phyloP scores from a whole-genome alignment of 352 stramenopile species.

The Globisporangium iwayamae region DNA sequence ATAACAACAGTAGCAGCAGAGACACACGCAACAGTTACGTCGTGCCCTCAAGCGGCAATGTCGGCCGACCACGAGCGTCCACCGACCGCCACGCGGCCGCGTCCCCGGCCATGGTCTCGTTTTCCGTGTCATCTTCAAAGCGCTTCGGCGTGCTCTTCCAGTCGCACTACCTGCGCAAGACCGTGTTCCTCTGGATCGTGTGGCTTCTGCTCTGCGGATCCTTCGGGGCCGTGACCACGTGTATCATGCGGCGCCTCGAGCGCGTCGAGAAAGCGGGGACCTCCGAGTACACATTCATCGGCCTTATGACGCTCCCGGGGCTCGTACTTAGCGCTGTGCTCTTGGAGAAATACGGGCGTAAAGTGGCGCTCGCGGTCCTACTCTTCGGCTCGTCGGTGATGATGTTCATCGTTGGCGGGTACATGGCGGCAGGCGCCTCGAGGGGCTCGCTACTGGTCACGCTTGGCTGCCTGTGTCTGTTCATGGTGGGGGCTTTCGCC shows the following conservation, averaged over 20 bases:
- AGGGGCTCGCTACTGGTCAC: constrained; percentile 14
- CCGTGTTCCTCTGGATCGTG: constrained; percentile 43
- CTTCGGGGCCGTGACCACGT: constrained; percentile 24
- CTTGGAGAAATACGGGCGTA: constrained; percentile 33
- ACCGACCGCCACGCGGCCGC: constrained; percentile 22
- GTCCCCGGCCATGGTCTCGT: constrained; percentile 32
- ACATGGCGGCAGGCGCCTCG: constrained; percentile 21
- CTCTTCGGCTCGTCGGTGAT: constrained; percentile 22
- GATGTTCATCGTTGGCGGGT: constrained; percentile 25
- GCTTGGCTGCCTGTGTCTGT: constrained; percentile 22
- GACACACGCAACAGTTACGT: constrained; percentile 13
- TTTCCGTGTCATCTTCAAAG: constrained; percentile 33
- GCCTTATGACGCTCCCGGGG: constrained; percentile 32
- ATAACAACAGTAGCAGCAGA: constrained; percentile 9
- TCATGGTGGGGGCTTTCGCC: constrained; percentile 25
- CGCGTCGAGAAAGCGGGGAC: constrained; percentile 16
- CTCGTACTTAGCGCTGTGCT: constrained; percentile 38
- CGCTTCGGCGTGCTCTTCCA: constrained; percentile 41
- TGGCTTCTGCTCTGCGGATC: constrained; percentile 27
- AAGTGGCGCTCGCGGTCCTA: constrained; percentile 30
- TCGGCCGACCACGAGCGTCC: constrained; percentile 19
- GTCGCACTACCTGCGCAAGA: constrained; percentile 30
- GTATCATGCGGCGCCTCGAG: constrained; percentile 28
- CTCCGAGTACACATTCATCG: constrained; percentile 33
- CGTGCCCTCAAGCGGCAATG: constrained; percentile 20